Conservation (phyloP, 495 filamentous ascomycete species). For the Thozetella sp. region DNA sequence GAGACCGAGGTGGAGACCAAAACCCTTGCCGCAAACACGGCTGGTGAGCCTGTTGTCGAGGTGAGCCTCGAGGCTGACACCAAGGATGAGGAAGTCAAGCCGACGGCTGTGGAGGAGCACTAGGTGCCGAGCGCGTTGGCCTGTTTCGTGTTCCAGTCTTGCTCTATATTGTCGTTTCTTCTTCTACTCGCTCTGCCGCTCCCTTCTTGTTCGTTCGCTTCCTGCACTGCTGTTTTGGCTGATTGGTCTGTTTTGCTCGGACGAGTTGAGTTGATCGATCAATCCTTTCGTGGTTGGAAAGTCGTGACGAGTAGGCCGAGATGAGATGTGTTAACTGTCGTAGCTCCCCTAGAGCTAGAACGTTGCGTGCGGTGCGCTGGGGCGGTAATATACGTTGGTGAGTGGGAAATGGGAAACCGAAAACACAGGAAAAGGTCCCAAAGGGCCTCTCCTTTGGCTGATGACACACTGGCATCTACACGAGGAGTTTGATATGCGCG, state of each 20-base stretch:
- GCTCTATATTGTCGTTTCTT: not conserved
- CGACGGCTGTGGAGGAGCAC: conserved; percentile 28
- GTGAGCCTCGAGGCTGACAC: conserved; percentile 37
- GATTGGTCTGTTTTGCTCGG: conserved; percentile 1
- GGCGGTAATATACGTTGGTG: not conserved
- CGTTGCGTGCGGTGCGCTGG: not conserved
- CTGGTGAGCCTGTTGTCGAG: conserved; percentile 52
- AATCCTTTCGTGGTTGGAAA: not conserved
- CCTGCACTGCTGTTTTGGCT: conserved; percentile 1
- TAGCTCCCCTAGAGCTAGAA: not conserved
- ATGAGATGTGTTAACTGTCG: not conserved
- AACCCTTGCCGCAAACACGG: conserved; percentile 55
- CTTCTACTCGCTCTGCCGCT: conserved; percentile 1
- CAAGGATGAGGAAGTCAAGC: conserved; percentile 29
- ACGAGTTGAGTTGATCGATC: not conserved
- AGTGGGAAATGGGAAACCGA: not conserved
- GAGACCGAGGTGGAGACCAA: conserved; percentile 15
- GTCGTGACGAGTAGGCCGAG: not conserved
- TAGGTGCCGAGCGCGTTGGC: conserved; percentile 2
- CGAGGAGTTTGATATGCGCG: not conserved
- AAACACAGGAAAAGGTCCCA: not conserved
- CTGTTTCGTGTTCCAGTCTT: not conserved
- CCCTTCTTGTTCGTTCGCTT: conserved; percentile 1
- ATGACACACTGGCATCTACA: not conserved
- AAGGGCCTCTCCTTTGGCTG: not conserved